Base-by-base conservation (phyloP, 768 basidiomycete genomes). In the Collybia sordida region DNA sequence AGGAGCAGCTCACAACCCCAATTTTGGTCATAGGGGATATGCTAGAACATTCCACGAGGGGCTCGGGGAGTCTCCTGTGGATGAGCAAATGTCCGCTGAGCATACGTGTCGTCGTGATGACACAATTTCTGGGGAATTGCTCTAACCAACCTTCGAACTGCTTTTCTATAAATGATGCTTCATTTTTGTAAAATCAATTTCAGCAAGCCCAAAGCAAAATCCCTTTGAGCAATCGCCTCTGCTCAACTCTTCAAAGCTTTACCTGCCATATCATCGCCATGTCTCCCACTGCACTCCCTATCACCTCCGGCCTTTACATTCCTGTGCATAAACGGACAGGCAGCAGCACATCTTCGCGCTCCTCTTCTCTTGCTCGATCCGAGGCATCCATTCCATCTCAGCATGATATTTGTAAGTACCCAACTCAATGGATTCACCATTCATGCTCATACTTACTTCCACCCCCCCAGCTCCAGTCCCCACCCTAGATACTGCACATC, bases 241-340 rank as follows among this genome's bases (percentile, higher is more conserved):
- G n/a, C n/a, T n/a, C n/a, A n/a, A n/a, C n/a, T 12, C 31, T 11
- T 31, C 31, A 14, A 4, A 12, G 9, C 31, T 31, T 31, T 14
- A 11, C 31, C 31, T 6, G n/a, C n/a, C 31, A 31, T 3, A 3
- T 31, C 31, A 3, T 11, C 31, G 9, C 31, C 31, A 31, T 31
- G 31, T 31, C 31, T 31, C 14, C 31, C 14, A 14, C 59, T 3
- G 51, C 64, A 4, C 52, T 64, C 45, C 22, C 52, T 6, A 53
- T 58, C 6, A 41, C 61, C 6, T 58, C 63, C 15, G 58, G 60
- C 18, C 59, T 71, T 24, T 78, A 78, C 47, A 45, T 77, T 31
- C 75, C 77, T 21, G 50, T 77, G 0, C 74, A 78, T 44, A 70
- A 64, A 53, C 70, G 75, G 25, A 42, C 46, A 27, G 51, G 49